These are phyloP conservation scores for Pholiota conissans DNA, from an alignment of 768 basidiomycete genomes.

Conservation along the genomic window DNA sequence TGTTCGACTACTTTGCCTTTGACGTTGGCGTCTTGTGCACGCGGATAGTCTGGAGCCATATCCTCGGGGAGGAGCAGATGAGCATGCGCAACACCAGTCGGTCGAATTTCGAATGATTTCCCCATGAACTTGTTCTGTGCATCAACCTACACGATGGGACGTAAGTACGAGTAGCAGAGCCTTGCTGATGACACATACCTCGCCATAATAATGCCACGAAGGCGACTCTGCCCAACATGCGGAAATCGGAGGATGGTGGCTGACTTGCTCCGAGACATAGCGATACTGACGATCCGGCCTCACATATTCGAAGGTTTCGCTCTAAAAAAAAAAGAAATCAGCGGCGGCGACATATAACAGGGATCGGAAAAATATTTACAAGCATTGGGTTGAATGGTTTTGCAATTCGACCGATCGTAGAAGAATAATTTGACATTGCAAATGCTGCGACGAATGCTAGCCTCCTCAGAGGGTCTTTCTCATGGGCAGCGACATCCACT, in stretches of 20 bases:
- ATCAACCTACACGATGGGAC: conserved; percentile 63
- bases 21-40: conserved; percentile 39
- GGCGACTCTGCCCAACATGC: conserved; percentile 95
- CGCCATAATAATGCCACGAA: conserved; percentile 88
- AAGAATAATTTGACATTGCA: conserved; percentile 97
- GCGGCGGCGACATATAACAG: neutral
- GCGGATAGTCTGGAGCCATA: conserved; percentile 63
- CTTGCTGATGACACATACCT: conserved; percentile 40
- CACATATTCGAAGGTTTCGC: conserved; percentile 95
- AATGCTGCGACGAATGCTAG: conserved; percentile 95
- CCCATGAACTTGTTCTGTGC: conserved; percentile 98
- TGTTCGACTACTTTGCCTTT: conserved; percentile 77
- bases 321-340: conserved; percentile 35
- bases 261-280: conserved; percentile 95
- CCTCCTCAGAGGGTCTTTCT: conserved; percentile 75
- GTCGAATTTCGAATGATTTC: conserved; percentile 93
- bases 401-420: conserved; percentile 93
- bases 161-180: neutral
- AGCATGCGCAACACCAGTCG: conserved; percentile 91
- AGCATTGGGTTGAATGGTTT: conserved; percentile 98
- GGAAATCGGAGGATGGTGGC: conserved; percentile 95
- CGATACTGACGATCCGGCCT: conserved; percentile 85
- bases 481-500: conserved; percentile 85
- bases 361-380: conserved; percentile 39
- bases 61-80: conserved; percentile 76